Percentiles rank a stretch among this genome's conserved stretches.
Conservation (phyloP, 768 basidiomycete genomes). For the Gloeophyllum trabeum region DNA sequence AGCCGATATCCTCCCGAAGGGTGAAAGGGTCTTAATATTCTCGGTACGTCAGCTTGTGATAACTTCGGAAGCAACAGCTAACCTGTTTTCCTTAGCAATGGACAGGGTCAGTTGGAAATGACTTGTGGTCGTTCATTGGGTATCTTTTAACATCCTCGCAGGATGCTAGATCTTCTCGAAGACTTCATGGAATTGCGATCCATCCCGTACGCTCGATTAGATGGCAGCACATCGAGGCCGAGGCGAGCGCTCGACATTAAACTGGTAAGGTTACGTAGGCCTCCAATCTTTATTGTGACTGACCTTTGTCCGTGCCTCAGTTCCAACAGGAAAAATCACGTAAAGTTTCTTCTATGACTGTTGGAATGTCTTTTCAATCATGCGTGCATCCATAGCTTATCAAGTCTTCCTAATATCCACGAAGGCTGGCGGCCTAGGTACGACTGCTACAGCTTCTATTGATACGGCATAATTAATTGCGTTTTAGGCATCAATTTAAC, state of each 20-base stretch:
- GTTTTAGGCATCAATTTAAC: slow-evolving; percentile 69
- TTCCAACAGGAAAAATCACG: slow-evolving; percentile 51
- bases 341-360: slow-evolving; percentile 16
- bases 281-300: not conserved
- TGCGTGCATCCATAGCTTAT: slow-evolving; percentile 41
- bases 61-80: slow-evolving; percentile 2
- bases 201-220: slow-evolving; percentile 50
- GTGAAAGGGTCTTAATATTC: slow-evolving; percentile 58
- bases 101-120: slow-evolving; percentile 27
- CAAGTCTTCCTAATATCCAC: slow-evolving; percentile 64
- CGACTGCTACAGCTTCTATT: slow-evolving; percentile 1
- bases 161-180: slow-evolving; percentile 61
- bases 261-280: slow-evolving; percentile 24
- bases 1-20: slow-evolving; percentile 41
- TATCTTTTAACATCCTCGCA: slow-evolving; percentile 10
- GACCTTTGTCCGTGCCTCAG: slow-evolving; percentile 12
- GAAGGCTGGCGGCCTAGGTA: slow-evolving; percentile 60
- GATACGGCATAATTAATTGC: not conserved
- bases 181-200: slow-evolving; percentile 52
- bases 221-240: slow-evolving; percentile 41
- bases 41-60: slow-evolving; percentile 46
- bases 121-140: not conserved
- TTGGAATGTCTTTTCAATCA: not conserved
- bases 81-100: slow-evolving; percentile 35
- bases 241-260: slow-evolving; percentile 47